Evolutionary conservation across 1,139 yeast genomes (phyloP), one percentile per base, ranked within the genome.

Genomic region (Suhomyces kunorum): DNA sequence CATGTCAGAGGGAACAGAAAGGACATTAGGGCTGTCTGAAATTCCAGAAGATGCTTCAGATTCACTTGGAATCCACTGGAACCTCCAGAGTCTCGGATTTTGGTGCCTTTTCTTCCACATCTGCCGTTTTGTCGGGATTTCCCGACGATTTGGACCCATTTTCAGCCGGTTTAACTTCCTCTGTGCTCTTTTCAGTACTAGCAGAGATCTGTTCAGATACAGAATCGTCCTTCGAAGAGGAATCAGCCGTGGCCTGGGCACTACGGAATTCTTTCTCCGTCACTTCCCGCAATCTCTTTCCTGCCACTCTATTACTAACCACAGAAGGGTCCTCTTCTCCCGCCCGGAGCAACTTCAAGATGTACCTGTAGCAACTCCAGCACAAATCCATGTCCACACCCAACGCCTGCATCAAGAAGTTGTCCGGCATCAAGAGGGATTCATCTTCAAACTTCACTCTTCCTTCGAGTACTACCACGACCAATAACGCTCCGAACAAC

Each of bases 281-380:
- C 11, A 63, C 40, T 2, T 30, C 29, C 3, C 50, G 43, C 13
- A 69, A 48, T 36, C 68, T 50, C 36, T 60, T 64, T 11, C 55
- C 51, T 2, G 66, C 64, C n/a, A 46, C 43, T 39, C 54, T 57
- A 42, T 70, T 68, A 43, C 74, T 63, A 18, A 56, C 48, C 17
- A 55, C 47, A 19, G 56, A 58, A 2, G 64, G 63, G 38, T 71
- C 74, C 20, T 40, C 50, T 24, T 63, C 60, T 41, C 66, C 51
- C 22, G 53, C 50, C 34, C 56, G 51, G 39, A 68, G 49, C 31
- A 72, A 55, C 41, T 49, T 56, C 42, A 56, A 34, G 2, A 71
- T 55, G 45, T 66, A 72, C 39, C 50, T 46, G 47, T 66, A 69
- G 53, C 76, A 71, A 17, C 54, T 48, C 45, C 52, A 58, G 39